A percentile compares a stretch with the other conserved stretches of the same genome.
These are phyloP conservation scores for Fusarium nurragi DNA, from an alignment of 2,329 filamentous ascomycete genomes.

Conservation along the genomic window DNA sequence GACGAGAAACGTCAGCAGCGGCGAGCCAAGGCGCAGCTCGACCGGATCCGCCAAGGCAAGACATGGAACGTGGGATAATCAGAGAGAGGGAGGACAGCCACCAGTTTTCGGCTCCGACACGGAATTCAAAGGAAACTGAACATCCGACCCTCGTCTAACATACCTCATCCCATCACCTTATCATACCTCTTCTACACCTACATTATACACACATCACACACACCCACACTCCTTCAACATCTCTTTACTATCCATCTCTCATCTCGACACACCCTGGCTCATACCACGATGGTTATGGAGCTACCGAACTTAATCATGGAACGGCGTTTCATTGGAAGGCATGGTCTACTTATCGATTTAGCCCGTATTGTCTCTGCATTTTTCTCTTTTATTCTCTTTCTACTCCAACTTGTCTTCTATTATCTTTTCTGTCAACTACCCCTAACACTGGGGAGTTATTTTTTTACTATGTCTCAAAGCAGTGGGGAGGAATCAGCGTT, in stretches of 20 bases:
- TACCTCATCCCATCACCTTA: not conserved
- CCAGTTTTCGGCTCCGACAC: conserved; percentile 36
- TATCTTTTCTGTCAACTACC: conserved; percentile 21
- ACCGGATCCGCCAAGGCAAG: conserved; percentile 47
- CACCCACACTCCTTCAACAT: conserved; percentile 24
- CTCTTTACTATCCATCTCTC: conserved; percentile 12
- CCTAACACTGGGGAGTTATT: conserved; percentile 4
- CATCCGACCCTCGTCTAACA: not conserved
- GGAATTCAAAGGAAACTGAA: conserved; percentile 17
- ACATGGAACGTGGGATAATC: conserved; percentile 45
- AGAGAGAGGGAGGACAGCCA: conserved; percentile 47
- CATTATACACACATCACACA: not conserved
- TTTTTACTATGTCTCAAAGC: conserved; percentile 36
- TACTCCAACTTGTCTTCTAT: conserved; percentile 17
- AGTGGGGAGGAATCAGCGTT: conserved; percentile 32
- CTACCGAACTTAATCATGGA: conserved; percentile 39
- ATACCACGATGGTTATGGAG: conserved; percentile 22
- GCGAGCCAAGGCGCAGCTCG: conserved; percentile 62
- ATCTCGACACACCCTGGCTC: conserved; percentile 28
- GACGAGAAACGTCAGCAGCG: conserved; percentile 79
- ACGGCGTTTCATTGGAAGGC: conserved; percentile 43
- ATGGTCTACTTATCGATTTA: conserved; percentile 39
- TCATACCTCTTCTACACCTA: not conserved
- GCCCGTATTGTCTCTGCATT: conserved; percentile 40
- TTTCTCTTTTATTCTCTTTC: conserved; percentile 28